phyloP scores from a whole-genome alignment of 2,329 filamentous ascomycete genomes.

The Cercospora sp. region DNA sequence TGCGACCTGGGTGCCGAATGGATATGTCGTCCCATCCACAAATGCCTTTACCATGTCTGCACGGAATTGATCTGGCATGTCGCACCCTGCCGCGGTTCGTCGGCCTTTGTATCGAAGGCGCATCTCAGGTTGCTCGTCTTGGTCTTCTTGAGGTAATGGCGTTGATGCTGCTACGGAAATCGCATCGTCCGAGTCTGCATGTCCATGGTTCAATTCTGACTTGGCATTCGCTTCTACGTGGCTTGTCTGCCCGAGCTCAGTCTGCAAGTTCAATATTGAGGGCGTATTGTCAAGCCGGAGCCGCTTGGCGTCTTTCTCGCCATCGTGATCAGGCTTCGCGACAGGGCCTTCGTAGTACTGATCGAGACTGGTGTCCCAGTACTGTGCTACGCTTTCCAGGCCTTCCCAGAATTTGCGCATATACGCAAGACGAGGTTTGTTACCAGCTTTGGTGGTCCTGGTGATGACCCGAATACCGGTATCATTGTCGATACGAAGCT shows the following conservation, averaged over 20 bases:
- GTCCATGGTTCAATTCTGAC: background rate
- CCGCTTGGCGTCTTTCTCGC: constrained; percentile 30
- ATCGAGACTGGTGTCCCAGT: constrained; percentile 62
- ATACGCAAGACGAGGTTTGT: constrained; percentile 53
- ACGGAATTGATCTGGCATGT: constrained; percentile 61
- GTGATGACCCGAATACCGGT: constrained; percentile 59
- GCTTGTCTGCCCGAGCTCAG: background rate
- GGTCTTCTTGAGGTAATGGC: constrained; percentile 4
- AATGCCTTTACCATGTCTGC: constrained; percentile 58
- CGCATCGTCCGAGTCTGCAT: background rate
- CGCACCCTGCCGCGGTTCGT: constrained; percentile 56
- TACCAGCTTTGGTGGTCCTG: constrained; percentile 49
- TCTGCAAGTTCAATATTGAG: constrained; percentile 13
- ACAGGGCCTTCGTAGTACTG: constrained; percentile 49
- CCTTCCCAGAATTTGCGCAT: constrained; percentile 62
- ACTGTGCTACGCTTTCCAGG: constrained; percentile 60
- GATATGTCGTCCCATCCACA: constrained; percentile 59
- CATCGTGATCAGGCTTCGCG: constrained; percentile 16
- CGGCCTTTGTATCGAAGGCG: constrained; percentile 55
- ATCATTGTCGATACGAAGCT: constrained; percentile 57
- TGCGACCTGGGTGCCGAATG: constrained; percentile 56
- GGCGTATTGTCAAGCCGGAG: constrained; percentile 26
- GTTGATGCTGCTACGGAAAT: background rate
- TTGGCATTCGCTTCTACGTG: background rate
- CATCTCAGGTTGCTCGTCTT: constrained; percentile 17